A percentile compares a stretch with the other conserved stretches of the same genome.
Evolutionary conservation across 306 rosid genomes (phyloP).

Genomic region (Cucumis cinereus): DNA sequence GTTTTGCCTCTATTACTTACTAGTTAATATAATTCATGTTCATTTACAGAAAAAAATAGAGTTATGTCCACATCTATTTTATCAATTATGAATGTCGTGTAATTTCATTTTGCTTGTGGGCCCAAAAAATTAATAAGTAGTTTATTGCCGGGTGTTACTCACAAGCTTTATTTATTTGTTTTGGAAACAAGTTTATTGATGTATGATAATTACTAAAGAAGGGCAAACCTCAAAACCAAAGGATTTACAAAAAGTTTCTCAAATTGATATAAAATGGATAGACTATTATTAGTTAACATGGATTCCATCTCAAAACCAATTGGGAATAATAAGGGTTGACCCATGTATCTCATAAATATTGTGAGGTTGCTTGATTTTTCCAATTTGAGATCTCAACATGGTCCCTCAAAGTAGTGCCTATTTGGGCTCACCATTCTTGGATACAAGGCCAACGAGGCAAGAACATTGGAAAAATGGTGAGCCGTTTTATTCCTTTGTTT

Average conservation of each 20-base stretch:
- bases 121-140: background rate
- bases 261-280: background rate
- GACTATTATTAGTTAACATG: background rate
- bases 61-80: background rate
- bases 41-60: background rate
- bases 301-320: too few relatives aligned
- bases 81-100: background rate
- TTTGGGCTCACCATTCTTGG: too few relatives aligned
- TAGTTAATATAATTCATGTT: background rate
- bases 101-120: background rate
- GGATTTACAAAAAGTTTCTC: background rate
- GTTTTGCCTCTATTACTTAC: background rate
- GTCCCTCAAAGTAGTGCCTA: too few relatives aligned
- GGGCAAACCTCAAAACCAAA: background rate
- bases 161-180: background rate
- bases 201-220: background rate
- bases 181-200: background rate
- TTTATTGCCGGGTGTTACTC: background rate
- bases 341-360: too few relatives aligned
- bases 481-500: too few relatives aligned
- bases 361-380: too few relatives aligned
- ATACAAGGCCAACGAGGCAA: too few relatives aligned
- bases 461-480: too few relatives aligned
- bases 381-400: too few relatives aligned
- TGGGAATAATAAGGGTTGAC: too few relatives aligned